These are phyloP conservation scores for Spathaspora passalidarum DNA, from an alignment of 805 yeast genomes.

Conservation along the genomic window DNA sequence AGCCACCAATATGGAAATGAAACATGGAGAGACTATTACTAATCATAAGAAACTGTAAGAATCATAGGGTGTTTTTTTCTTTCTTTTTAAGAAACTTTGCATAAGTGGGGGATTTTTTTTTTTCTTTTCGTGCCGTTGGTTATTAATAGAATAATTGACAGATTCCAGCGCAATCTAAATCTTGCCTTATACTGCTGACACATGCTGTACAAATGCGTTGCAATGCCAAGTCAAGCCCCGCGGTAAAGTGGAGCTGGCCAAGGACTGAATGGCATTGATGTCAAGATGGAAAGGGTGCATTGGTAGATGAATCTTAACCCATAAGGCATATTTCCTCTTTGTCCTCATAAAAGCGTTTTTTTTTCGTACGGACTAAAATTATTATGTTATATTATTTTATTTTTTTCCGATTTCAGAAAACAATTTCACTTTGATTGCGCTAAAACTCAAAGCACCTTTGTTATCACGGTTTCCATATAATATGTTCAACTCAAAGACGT, in stretches of 20 bases:
- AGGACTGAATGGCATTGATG: no score
- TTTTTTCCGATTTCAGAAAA: neutral
- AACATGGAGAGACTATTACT: neutral
- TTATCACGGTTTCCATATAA: neutral
- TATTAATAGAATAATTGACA: neutral
- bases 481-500: no score
- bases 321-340: no score
- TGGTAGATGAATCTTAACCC: no score
- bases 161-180: neutral
- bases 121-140: neutral
- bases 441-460: neutral
- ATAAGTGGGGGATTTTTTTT: neutral
- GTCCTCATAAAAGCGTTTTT: no score
- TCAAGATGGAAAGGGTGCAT: no score
- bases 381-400: neutral
- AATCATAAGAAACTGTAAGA: neutral
- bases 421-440: neutral
- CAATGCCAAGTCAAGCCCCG: no score
- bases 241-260: no score
- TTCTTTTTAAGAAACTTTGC: neutral
- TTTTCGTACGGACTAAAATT: neutral
- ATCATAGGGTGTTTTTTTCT: neutral
- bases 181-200: no score
- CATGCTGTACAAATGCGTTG: no score
- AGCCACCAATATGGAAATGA: neutral